These are phyloP conservation scores for Rubia yunnanensis DNA, from an alignment of 257 asterid species.

Conservation along the genomic window DNA sequence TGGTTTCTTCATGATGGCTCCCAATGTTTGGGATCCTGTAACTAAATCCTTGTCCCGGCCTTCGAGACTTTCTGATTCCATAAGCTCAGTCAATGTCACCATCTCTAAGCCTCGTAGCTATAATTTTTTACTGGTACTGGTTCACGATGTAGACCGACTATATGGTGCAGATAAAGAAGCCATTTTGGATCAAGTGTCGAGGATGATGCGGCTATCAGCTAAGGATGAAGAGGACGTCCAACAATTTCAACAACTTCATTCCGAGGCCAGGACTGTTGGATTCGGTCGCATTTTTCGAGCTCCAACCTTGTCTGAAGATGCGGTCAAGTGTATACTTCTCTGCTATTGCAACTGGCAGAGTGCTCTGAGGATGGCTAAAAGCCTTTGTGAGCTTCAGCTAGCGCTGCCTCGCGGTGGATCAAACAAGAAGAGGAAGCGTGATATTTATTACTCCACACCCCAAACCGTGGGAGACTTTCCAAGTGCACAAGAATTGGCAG, in stretches of 20 bases:
- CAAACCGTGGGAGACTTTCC: not conserved
- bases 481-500: not conserved
- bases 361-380: too few relatives aligned
- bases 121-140: conserved; percentile 10
- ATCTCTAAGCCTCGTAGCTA: conserved; percentile 23
- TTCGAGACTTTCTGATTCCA: conserved; percentile 12
- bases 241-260: conserved; percentile 27
- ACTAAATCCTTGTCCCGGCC: conserved; percentile 27
- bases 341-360: conserved; percentile 2
- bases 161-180: conserved; percentile 7
- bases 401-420: too few relatives aligned
- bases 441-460: too few relatives aligned
- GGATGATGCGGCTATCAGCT: conserved; percentile 40
- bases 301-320: conserved; percentile 46
- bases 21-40: conserved; percentile 33
- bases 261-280: conserved; percentile 23
- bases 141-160: not conserved
- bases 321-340: conserved; percentile 41
- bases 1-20: conserved; percentile 61
- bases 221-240: conserved; percentile 23
- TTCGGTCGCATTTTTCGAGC: conserved; percentile 46
- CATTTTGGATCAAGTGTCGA: conserved; percentile 36
- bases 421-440: not conserved
- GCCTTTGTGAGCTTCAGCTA: too few relatives aligned
- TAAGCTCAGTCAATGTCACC: conserved; percentile 10